Percentiles rank a stretch among this genome's conserved stretches.
Conservation (phyloP, 352 stramenopile genomes). For the Halophytophthora batemanensis region DNA sequence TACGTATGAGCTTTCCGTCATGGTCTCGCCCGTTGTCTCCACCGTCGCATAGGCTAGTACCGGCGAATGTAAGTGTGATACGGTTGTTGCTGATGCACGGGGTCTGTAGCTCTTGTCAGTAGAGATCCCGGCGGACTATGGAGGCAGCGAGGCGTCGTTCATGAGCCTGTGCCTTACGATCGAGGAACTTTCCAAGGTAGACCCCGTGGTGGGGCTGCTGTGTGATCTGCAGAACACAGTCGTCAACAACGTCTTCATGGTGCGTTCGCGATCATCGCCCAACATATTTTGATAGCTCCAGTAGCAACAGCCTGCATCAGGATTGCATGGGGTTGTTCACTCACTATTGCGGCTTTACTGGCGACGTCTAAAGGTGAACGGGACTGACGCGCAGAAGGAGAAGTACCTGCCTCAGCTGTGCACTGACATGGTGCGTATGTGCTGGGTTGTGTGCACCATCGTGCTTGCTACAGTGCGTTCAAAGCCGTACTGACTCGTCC, state of each 20-base stretch:
- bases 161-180: slow-evolving; percentile 94
- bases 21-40: background rate
- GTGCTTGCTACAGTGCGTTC: background rate
- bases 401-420: slow-evolving; percentile 84
- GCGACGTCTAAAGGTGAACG: slow-evolving; percentile 40
- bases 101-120: slow-evolving; percentile 89
- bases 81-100: background rate
- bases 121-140: slow-evolving; percentile 93
- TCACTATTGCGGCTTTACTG: background rate
- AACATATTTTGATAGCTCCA: background rate
- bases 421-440: slow-evolving; percentile 58
- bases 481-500: background rate
- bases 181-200: slow-evolving; percentile 95
- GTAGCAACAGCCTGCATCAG: too few relatives aligned
- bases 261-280: slow-evolving; percentile 9
- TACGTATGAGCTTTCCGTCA: slow-evolving; percentile 5
- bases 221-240: slow-evolving; percentile 95
- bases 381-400: slow-evolving; percentile 78
- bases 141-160: slow-evolving; percentile 93
- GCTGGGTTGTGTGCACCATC: background rate
- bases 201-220: slow-evolving; percentile 93
- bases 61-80: background rate
- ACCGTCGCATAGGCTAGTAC: background rate
- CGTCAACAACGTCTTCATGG: slow-evolving; percentile 95
- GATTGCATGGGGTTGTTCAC: background rate